A percentile compares a stretch with the other conserved stretches of the same genome.
Conservation (phyloP, 495 filamentous ascomycete species). For the Lophiotrema nucula region DNA sequence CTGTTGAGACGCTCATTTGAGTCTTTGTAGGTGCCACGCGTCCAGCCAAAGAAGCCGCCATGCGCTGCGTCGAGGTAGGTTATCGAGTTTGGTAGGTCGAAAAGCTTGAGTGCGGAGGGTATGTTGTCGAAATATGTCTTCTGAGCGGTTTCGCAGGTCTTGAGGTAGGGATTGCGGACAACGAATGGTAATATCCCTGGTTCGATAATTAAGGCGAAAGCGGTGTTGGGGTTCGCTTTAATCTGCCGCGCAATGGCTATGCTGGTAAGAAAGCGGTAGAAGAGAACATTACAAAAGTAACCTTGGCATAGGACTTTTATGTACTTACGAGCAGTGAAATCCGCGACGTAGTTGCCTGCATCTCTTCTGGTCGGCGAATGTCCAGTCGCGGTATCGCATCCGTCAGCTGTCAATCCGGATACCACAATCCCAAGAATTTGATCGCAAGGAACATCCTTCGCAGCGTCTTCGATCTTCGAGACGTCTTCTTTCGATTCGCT, state of each 20-base stretch:
- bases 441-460: conserved; percentile 17
- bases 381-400: no score
- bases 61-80: conserved; percentile 19
- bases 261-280: not conserved
- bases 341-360: not conserved
- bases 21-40: not conserved
- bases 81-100: conserved; percentile 19
- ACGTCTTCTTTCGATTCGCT: conserved; percentile 6
- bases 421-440: conserved; percentile 17
- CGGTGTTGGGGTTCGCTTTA: conserved; percentile 6
- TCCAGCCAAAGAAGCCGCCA: conserved; percentile 17
- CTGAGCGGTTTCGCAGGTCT: not conserved
- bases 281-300: no score
- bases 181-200: not conserved
- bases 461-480: not conserved
- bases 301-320: no score
- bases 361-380: no score
- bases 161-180: not conserved
- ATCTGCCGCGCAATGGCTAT: conserved; percentile 4
- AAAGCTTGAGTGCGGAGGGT: conserved; percentile 2
- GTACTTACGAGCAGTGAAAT: conserved; percentile 17
- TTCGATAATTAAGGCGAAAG: conserved; percentile 20
- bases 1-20: not conserved
- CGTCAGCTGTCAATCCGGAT: conserved; percentile 3
- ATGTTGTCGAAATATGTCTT: not conserved